Percentiles rank a stretch among this genome's conserved stretches.
Evolutionary conservation across 768 basidiomycete species (phyloP).

Genomic region (Serpula lacrymans): DNA sequence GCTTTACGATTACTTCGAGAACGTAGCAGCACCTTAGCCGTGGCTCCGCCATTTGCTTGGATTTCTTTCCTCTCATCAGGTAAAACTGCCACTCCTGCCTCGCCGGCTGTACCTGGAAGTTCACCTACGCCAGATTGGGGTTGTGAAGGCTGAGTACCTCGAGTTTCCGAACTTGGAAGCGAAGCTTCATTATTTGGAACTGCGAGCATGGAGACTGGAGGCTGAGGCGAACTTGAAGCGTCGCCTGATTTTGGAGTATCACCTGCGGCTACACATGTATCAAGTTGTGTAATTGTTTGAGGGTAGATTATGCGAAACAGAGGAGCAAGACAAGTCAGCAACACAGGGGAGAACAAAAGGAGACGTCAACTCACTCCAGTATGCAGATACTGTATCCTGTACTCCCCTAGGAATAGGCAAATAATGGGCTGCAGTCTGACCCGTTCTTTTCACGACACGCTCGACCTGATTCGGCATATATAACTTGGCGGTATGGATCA

Average conservation of each 20-base stretch:
- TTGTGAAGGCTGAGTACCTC: conserved; percentile 30
- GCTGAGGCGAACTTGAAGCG: too few species aligned
- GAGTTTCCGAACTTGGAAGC: conserved; percentile 33
- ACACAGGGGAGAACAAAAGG: not conserved
- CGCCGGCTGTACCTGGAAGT: conserved; percentile 43
- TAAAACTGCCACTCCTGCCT: conserved; percentile 44
- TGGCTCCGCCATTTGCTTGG: too few species aligned
- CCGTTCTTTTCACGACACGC: conserved; percentile 5
- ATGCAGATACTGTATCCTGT: conserved; percentile 1
- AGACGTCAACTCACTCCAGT: conserved; percentile 11
- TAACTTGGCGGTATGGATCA: conserved; percentile 7
- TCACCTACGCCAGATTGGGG: conserved; percentile 42
- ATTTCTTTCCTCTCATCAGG: conserved; percentile 55
- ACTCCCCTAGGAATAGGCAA: conserved; percentile 4
- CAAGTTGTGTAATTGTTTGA: too few species aligned
- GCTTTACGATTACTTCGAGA: too few species aligned
- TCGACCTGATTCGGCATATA: conserved; percentile 9
- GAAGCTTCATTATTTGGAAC: conserved; percentile 12
- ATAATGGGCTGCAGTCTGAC: conserved; percentile 7
- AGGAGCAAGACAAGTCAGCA: too few species aligned
- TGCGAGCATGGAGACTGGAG: not conserved
- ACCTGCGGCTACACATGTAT: not conserved
- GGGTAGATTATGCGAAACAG: too few species aligned
- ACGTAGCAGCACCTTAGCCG: too few species aligned
- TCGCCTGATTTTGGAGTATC: too few species aligned